Percentiles rank a stretch among this genome's conserved stretches.
Conservation (phyloP, 129 eudicot species). For the Chrysanthemum seticuspe region DNA sequence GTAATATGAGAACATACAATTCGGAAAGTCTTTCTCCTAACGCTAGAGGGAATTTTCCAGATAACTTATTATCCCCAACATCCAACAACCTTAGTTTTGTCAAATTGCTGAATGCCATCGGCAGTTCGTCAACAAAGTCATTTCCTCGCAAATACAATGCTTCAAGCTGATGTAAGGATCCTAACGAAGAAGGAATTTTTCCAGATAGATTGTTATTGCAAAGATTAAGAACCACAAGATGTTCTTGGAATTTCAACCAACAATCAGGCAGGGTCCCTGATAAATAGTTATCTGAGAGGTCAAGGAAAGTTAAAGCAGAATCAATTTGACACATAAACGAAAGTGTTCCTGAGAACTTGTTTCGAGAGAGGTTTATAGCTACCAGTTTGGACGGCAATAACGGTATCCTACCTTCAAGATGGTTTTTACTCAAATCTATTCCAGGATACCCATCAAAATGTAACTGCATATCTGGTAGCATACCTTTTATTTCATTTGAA, state of each 20-base stretch:
- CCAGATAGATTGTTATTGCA: slow-evolving; percentile 24
- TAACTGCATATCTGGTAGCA: slow-evolving; percentile 18
- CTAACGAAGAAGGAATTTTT: slow-evolving; percentile 19
- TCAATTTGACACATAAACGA: slow-evolving; percentile 6
- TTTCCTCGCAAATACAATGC: slow-evolving; percentile 20
- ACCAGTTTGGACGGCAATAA: not conserved
- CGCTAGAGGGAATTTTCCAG: slow-evolving; percentile 33
- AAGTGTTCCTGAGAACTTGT: slow-evolving; percentile 29
- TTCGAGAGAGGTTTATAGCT: slow-evolving; percentile 25
- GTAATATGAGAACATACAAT: slow-evolving; percentile 17
- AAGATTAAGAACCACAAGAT: slow-evolving; percentile 22
- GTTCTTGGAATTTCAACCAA: not conserved
- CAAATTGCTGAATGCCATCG: slow-evolving; percentile 20
- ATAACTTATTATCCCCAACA: slow-evolving; percentile 22
- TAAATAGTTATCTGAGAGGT: slow-evolving; percentile 27
- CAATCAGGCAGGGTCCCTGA: slow-evolving; percentile 27
- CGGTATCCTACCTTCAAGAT: slow-evolving; percentile 13
- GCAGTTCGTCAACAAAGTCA: slow-evolving; percentile 24
- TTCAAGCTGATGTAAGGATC: not conserved
- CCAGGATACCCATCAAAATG: not conserved
- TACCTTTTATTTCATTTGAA: slow-evolving; percentile 30
- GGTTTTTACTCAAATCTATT: slow-evolving; percentile 24
- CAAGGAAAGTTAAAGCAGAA: not conserved
- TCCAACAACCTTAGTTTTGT: slow-evolving; percentile 20
- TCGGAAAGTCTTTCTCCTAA: slow-evolving; percentile 19